A percentile compares a stretch with the other conserved stretches of the same genome.
phyloP scores from a whole-genome alignment of 106 monocot genomes.

The Dioscorea zingiberensis region DNA sequence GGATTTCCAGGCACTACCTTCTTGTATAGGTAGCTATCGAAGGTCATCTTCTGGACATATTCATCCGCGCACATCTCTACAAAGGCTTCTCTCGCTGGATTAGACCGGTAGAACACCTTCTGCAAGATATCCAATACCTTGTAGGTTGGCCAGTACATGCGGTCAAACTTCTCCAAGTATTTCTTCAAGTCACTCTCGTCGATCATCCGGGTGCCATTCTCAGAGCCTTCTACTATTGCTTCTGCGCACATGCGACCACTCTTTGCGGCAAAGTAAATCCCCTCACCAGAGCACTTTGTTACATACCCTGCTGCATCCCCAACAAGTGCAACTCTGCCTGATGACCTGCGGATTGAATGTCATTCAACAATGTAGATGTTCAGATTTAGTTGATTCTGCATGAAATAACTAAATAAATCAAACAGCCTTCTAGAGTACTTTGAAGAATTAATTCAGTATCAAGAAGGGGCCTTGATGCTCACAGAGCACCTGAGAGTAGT shows the following conservation, averaged over 20 bases:
- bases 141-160: conserved; percentile 92
- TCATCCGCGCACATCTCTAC: conserved; percentile 84
- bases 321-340: conserved; percentile 59
- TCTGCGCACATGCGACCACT: conserved; percentile 88
- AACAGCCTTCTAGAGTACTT: too few species aligned
- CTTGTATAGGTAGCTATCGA: conserved; percentile 98
- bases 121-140: conserved; percentile 96
- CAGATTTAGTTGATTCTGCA: too few species aligned
- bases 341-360: conserved; percentile 20
- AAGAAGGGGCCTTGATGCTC: too few species aligned
- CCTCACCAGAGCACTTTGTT: conserved; percentile 98
- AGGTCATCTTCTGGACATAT: conserved; percentile 99
- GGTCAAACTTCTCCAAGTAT: conserved; percentile 78
- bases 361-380: too few species aligned
- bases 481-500: too few species aligned
- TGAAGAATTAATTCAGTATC: too few species aligned
- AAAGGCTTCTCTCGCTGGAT: conserved; percentile 70
- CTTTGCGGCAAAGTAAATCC: conserved; percentile 97
- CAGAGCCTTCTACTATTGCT: conserved; percentile 64
- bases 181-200: conserved; percentile 72
- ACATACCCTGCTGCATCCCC: conserved; percentile 95
- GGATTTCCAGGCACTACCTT: conserved; percentile 83
- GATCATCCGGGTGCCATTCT: conserved; percentile 60
- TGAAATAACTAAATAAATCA: too few species aligned
- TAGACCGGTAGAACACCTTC: conserved; percentile 97